Evolutionary conservation across 1,139 yeast genomes (phyloP).

Genomic region (Saccharomyces hybrid): DNA sequence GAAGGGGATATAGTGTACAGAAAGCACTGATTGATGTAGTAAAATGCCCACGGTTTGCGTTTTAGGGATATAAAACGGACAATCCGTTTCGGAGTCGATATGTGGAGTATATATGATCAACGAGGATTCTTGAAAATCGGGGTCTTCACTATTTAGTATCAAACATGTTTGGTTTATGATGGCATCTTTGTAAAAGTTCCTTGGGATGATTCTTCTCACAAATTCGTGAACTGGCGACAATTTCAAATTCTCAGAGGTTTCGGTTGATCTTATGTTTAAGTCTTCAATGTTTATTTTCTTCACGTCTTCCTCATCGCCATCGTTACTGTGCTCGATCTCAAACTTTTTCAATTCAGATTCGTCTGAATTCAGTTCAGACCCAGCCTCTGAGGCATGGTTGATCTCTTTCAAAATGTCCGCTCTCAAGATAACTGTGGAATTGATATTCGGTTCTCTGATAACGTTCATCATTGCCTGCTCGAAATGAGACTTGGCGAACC

Average conservation of each 20-base stretch:
- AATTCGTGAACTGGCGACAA: conserved; percentile 37
- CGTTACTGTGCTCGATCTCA: conserved; percentile 5
- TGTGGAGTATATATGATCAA: conserved; percentile 75
- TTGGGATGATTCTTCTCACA: conserved; percentile 75
- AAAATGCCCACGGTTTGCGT: conserved; percentile 73
- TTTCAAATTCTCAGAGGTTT: conserved; percentile 9
- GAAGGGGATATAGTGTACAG: conserved; percentile 76
- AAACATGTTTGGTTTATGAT: conserved; percentile 81
- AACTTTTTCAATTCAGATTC: conserved; percentile 8
- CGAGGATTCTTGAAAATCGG: conserved; percentile 35
- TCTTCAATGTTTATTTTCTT: conserved; percentile 45
- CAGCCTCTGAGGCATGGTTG: conserved; percentile 38
- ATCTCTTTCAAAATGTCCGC: conserved; percentile 72
- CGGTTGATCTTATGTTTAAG: conserved; percentile 16
- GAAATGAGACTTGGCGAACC: conserved; percentile 46
- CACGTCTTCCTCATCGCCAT: not conserved
- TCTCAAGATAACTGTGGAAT: conserved; percentile 82
- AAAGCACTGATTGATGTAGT: conserved; percentile 43
- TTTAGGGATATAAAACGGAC: conserved; percentile 84
- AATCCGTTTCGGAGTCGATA: conserved; percentile 47
- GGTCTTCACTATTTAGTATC: conserved; percentile 35
- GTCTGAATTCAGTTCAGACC: conserved; percentile 20
- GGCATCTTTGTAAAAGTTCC: conserved; percentile 81
- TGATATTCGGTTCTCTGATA: conserved; percentile 80
- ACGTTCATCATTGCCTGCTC: conserved; percentile 73